Conservation (phyloP, 1,139 yeast genomes). For the Saccharomyces hybrid region DNA sequence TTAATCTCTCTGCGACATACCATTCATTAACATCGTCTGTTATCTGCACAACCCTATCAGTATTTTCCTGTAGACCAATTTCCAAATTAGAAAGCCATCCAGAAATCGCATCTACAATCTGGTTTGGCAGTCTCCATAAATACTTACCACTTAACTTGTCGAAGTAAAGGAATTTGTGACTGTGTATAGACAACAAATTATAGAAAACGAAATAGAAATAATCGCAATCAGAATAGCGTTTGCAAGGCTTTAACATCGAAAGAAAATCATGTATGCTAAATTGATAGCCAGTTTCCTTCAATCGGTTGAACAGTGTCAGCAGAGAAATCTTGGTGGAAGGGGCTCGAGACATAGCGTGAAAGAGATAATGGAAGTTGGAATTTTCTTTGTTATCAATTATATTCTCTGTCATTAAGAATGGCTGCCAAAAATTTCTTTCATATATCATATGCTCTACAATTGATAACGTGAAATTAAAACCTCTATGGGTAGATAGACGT, state of each 20-base stretch:
- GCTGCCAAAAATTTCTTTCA: constrained; percentile 5
- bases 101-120: not conserved
- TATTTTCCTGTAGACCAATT: not conserved
- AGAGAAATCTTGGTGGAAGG: not conserved
- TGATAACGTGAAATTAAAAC: constrained; percentile 11
- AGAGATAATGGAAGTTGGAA: constrained; percentile 9
- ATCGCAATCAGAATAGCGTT: constrained; percentile 7
- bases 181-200: constrained; percentile 6
- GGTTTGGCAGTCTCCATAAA: not conserved
- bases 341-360: not conserved
- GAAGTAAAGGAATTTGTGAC: constrained; percentile 2
- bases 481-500: not conserved
- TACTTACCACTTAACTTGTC: not conserved
- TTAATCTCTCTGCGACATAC: not conserved
- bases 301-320: not conserved
- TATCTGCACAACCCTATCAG: not conserved
- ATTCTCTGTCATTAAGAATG: constrained; percentile 8
- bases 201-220: constrained; percentile 13
- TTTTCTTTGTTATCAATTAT: constrained; percentile 4
- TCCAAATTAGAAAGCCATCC: not conserved
- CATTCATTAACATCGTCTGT: not conserved
- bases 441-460: constrained; percentile 10
- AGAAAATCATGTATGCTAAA: constrained; percentile 15
- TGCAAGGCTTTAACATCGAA: constrained; percentile 12
- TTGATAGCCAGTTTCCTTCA: constrained; percentile 3